Evolutionary conservation across 192 early-diverging fungal genomes (phyloP).

Genomic region (Pilaira anomala): DNA sequence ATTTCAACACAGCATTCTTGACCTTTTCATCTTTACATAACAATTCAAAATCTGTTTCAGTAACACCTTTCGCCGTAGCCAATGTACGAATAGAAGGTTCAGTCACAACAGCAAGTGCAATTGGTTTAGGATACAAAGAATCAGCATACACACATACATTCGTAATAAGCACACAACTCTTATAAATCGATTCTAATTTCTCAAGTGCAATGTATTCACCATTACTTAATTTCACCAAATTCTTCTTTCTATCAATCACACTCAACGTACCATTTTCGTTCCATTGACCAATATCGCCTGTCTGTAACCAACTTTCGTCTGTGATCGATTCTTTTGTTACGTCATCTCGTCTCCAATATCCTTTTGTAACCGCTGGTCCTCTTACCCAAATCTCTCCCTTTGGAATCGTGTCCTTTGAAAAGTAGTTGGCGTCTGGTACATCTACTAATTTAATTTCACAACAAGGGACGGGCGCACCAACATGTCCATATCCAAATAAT

Average conservation of each 20-base stretch:
- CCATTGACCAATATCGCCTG: conserved; percentile 90
- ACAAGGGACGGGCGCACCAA: conserved; percentile 76
- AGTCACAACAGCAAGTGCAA: conserved; percentile 71
- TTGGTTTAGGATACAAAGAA: conserved; percentile 62
- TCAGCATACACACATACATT: conserved; percentile 78
- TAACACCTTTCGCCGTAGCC: conserved; percentile 44
- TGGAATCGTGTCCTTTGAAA: conserved; percentile 54
- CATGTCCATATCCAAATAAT: conserved; percentile 54
- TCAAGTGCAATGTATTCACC: conserved; percentile 95
- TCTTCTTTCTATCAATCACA: conserved; percentile 93
- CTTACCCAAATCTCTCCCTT: conserved; percentile 83
- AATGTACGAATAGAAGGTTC: conserved; percentile 54
- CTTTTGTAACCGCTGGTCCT: conserved; percentile 71
- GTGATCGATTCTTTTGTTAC: conserved; percentile 64
- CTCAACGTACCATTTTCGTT: conserved; percentile 66
- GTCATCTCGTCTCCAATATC: conserved; percentile 75
- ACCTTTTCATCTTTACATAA: conserved; percentile 56
- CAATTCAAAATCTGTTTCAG: conserved; percentile 45
- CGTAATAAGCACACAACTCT: conserved; percentile 62
- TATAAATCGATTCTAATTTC: conserved; percentile 88
- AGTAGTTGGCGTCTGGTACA: conserved; percentile 58
- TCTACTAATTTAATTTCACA: conserved; percentile 79
- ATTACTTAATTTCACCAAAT: conserved; percentile 86
- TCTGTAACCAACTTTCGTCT: conserved; percentile 80
- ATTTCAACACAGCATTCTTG: conserved; percentile 44